Conservation (phyloP, 208 protist genomes). For the Leishmania braziliensis region DNA sequence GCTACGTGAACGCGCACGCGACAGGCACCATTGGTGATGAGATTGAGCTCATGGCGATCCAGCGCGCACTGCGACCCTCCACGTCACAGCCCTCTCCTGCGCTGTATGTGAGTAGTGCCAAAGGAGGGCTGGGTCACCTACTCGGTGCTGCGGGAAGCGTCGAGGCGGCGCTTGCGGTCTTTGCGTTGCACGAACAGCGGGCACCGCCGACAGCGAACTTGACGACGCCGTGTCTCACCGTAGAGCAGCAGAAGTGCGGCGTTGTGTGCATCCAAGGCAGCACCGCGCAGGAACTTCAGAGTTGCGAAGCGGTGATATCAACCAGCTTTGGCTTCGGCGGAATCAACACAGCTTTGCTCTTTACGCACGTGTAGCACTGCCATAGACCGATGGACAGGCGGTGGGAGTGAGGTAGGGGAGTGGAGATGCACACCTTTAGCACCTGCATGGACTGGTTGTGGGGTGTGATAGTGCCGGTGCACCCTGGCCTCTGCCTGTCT, state of each 20-base stretch:
- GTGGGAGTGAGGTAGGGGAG: background rate
- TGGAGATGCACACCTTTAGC: background rate
- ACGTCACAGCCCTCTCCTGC: slow-evolving; percentile 11
- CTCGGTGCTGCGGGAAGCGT: slow-evolving; percentile 97
- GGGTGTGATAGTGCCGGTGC: background rate
- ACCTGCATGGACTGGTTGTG: background rate
- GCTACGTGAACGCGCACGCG: slow-evolving; percentile 98
- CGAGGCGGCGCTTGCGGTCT: slow-evolving; percentile 90
- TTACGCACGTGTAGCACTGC: slow-evolving; percentile 42
- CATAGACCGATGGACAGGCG: background rate
- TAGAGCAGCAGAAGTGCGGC: slow-evolving; percentile 16
- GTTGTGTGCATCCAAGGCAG: slow-evolving; percentile 27
- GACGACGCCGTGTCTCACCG: slow-evolving; percentile 34
- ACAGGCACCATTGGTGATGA: slow-evolving; percentile 97
- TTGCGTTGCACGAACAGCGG: slow-evolving; percentile 65
- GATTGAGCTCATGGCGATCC: slow-evolving; percentile 82
- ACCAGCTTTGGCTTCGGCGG: slow-evolving; percentile 98
- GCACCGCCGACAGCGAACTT: slow-evolving; percentile 95
- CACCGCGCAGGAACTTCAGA: slow-evolving; percentile 15
- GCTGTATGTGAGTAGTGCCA: slow-evolving; percentile 84
- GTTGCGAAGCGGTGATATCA: slow-evolving; percentile 77
- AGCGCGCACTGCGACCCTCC: slow-evolving; percentile 24
- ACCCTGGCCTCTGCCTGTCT: background rate
- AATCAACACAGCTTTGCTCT: slow-evolving; percentile 92
- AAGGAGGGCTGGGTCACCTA: slow-evolving; percentile 96